Evolutionary conservation across 352 stramenopile genomes (phyloP).

Genomic region (Phytophthora kernoviae): DNA sequence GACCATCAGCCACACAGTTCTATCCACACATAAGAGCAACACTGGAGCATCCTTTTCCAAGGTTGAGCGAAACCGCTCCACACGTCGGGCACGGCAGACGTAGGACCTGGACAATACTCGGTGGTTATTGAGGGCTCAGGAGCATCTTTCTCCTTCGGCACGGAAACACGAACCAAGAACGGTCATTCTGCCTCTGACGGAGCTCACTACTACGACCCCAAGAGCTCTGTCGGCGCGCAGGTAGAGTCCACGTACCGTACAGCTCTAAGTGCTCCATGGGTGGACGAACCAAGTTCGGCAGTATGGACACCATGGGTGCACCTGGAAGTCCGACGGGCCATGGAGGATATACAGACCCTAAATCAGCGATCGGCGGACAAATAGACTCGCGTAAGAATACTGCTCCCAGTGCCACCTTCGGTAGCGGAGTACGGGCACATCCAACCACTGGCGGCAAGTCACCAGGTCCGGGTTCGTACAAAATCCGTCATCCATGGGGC

Average conservation of each 20-base stretch:
- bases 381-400: constrained; percentile 79
- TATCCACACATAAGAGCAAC: constrained; percentile 60
- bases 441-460: constrained; percentile 59
- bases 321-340: constrained; percentile 36
- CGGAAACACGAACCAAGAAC: constrained; percentile 45
- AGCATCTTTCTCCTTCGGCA: constrained; percentile 60
- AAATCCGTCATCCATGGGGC: constrained; percentile 74
- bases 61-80: constrained; percentile 57
- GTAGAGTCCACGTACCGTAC: constrained; percentile 60
- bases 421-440: constrained; percentile 58
- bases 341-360: background rate
- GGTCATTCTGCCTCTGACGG: constrained; percentile 28
- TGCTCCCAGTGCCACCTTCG: constrained; percentile 66
- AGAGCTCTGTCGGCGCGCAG: constrained; percentile 58
- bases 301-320: constrained; percentile 2
- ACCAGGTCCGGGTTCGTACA: constrained; percentile 64
- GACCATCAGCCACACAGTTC: constrained; percentile 54
- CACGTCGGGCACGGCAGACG: constrained; percentile 38
- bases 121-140: constrained; percentile 47
- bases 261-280: constrained; percentile 63
- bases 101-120: constrained; percentile 60
- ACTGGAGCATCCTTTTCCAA: constrained; percentile 54
- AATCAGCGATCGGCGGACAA: constrained; percentile 47
- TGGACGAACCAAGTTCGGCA: constrained; percentile 69
- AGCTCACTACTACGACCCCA: constrained; percentile 47